A percentile compares a stretch with the other conserved stretches of the same genome.
Evolutionary conservation across 768 basidiomycete genomes (phyloP).

Genomic region (Boletus barrowsii): DNA sequence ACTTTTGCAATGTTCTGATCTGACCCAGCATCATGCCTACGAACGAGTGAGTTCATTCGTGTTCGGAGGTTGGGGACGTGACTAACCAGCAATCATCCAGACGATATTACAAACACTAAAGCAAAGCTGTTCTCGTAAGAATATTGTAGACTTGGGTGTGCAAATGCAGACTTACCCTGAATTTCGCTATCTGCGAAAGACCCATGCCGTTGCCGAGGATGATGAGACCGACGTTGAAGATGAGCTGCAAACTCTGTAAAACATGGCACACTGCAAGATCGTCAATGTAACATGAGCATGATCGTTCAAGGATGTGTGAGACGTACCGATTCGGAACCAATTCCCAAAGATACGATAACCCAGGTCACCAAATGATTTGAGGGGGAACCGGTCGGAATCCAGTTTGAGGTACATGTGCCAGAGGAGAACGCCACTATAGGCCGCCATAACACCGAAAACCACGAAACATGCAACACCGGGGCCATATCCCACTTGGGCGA

Average conservation of each 20-base stretch:
- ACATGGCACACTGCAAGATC: constrained; percentile 36
- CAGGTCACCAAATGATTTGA: constrained; percentile 49
- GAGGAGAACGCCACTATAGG: constrained; percentile 54
- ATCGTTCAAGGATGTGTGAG: background rate
- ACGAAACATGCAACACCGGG: constrained; percentile 40
- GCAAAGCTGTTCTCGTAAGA: constrained; percentile 39
- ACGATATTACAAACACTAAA: constrained; percentile 57
- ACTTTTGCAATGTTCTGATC: constrained; percentile 55
- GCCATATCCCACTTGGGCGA: constrained; percentile 61
- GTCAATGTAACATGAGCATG: background rate
- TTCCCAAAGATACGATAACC: constrained; percentile 53
- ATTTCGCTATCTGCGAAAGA: constrained; percentile 48
- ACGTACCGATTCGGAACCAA: constrained; percentile 39
- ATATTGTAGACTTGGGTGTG: background rate
- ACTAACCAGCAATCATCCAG: constrained; percentile 39
- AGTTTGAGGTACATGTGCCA: constrained; percentile 55
- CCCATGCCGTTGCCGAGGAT: constrained; percentile 45
- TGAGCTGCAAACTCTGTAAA: constrained; percentile 54
- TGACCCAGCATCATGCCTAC: constrained; percentile 58
- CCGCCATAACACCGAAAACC: constrained; percentile 37
- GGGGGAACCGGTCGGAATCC: constrained; percentile 54
- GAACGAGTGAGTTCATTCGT: background rate
- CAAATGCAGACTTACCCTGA: constrained; percentile 33
- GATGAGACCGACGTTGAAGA: constrained; percentile 47
- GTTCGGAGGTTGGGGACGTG: background rate